A percentile compares a stretch with the other conserved stretches of the same genome.
Evolutionary conservation across 2,329 filamentous ascomycete genomes (phyloP).

Genomic region (Botrytis hyacinthi): DNA sequence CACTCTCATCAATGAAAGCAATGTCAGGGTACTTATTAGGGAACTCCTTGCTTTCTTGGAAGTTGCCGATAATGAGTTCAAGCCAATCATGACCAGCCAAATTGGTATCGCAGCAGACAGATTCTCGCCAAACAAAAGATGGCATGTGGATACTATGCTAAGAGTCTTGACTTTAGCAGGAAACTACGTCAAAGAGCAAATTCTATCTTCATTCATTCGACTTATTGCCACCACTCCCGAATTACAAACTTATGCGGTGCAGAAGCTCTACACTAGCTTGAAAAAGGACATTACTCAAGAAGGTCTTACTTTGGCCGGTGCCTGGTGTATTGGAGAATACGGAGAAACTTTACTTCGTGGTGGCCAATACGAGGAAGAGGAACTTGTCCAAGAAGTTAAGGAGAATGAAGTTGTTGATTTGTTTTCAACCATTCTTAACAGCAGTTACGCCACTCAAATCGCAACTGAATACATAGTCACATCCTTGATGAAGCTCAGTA

Average conservation of each 20-base stretch:
- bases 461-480: constrained; percentile 96
- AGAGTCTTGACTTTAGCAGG: constrained; percentile 90
- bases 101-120: constrained; percentile 96
- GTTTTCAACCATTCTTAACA: constrained; percentile 89
- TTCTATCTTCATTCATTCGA: constrained; percentile 92
- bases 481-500: constrained; percentile 90
- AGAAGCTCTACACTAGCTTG: constrained; percentile 86
- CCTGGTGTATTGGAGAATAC: constrained; percentile 98
- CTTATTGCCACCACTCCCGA: constrained; percentile 93
- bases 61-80: constrained; percentile 97
- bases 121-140: constrained; percentile 94
- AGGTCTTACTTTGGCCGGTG: constrained; percentile 84
- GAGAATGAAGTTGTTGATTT: constrained; percentile 90
- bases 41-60: constrained; percentile 94
- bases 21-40: constrained; percentile 88
- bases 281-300: constrained; percentile 98
- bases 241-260: constrained; percentile 91
- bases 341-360: constrained; percentile 86
- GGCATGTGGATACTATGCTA: constrained; percentile 98
- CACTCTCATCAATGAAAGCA: constrained; percentile 94
- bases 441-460: constrained; percentile 87
- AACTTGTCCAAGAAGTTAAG: constrained; percentile 75
- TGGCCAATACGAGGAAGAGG: constrained; percentile 91
- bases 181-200: constrained; percentile 97
- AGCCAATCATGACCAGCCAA: constrained; percentile 96